Base-by-base conservation (phyloP, 768 basidiomycete species). In the Phaeotremella skinneri region DNA sequence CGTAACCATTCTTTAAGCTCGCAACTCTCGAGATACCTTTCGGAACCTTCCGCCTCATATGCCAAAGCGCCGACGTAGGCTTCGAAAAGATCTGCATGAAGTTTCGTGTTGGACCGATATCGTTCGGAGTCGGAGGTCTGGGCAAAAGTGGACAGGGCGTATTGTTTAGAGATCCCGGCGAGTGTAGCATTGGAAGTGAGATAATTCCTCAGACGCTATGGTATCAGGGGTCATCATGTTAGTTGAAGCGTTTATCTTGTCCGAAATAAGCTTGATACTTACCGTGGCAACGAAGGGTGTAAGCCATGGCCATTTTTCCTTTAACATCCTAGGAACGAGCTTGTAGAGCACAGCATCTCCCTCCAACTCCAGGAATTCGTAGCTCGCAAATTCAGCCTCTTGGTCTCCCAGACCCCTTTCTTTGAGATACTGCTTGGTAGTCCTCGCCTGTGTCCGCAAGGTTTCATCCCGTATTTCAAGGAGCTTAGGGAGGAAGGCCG, bases 71-170 rank as follows among this genome's bases (percentile, higher is more conserved):
- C 43, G 43, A 45, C 43, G 43, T 45, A 45, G 43, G 43, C 43
- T 45, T 45, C 43, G 23, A 45, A 45, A 23, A 45, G 11, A 20
- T 45, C 43, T 23, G 43, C 43, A 20, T 45, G 43, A 9, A 45
- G 43, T 20, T 45, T 45, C 13, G 23, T 13, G 13, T 7, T 7
- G 9, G 7, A 6, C 7, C 23, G 13, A 6, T 7, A 7, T 45
- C 21, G 7, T 6, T 13, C 43, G 21, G 43, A 45, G 9, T 37
- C 17, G 13, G 43, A 13, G 13, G 11, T 9, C 23, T 45, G 43
- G 21, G 43, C 43, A 13, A 13, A 23, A 14, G 11, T 23, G 7
- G 21, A 13, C 13, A 45, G 43, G 6, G 11, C 21, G 21, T 45
- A 45, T 7, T 45, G 20, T 45, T 45, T 45, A 7, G 43, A 45